These are phyloP conservation scores for Fomitopsis serialis DNA, from an alignment of 768 basidiomycete species.

Conservation along the genomic window DNA sequence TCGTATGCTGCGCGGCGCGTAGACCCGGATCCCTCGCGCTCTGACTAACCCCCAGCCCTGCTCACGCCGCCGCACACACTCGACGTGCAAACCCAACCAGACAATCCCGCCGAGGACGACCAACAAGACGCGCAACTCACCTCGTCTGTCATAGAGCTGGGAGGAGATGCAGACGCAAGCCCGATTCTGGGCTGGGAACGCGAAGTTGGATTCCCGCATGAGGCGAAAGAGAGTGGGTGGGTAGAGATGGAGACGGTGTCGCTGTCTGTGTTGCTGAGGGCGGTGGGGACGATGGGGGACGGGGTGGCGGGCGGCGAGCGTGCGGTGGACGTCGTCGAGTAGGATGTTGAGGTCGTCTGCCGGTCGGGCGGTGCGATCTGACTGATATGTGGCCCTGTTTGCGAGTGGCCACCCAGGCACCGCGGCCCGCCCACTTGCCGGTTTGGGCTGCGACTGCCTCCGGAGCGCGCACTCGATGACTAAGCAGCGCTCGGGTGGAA, in stretches of 20 bases:
- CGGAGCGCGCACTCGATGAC: background rate
- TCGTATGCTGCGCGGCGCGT: too few relatives aligned
- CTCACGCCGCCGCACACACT: background rate
- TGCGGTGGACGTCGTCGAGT: slow-evolving; percentile 16
- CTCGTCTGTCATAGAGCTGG: slow-evolving; percentile 91
- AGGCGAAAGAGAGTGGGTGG: slow-evolving; percentile 2
- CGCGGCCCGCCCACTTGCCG: background rate
- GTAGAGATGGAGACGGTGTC: background rate
- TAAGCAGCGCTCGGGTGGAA: background rate
- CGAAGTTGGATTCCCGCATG: slow-evolving; percentile 96
- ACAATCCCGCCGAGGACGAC: background rate
- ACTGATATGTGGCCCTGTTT: slow-evolving; percentile 22
- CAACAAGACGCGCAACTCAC: slow-evolving; percentile 37
- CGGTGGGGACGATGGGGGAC: slow-evolving; percentile 4
- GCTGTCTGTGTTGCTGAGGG: background rate
- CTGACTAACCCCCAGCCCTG: background rate
- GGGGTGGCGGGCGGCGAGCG: background rate
- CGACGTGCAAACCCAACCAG: background rate
- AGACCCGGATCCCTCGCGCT: too few relatives aligned
- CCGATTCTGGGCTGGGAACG: slow-evolving; percentile 91
- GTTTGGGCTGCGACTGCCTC: background rate
- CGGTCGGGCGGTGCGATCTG: slow-evolving; percentile 18
- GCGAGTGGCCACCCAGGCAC: slow-evolving; percentile 9
- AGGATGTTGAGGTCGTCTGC: slow-evolving; percentile 18
- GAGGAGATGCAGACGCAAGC: slow-evolving; percentile 93